Percentiles rank a stretch among this genome's conserved stretches.
Conservation (phyloP, 129 eudicot species). For the Artemisia annua region DNA sequence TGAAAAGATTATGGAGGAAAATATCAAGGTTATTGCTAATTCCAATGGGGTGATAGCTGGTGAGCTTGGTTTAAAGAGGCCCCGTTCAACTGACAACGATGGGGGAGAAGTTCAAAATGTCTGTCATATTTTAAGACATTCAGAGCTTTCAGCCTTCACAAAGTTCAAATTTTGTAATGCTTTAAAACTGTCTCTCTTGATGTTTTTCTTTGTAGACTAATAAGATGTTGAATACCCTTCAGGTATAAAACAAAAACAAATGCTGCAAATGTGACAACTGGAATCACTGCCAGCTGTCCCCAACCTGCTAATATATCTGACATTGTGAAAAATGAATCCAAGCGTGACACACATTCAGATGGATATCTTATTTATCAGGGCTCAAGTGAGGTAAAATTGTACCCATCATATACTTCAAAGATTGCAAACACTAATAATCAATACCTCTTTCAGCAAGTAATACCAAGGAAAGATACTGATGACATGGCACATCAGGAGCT, state of each 20-base stretch:
- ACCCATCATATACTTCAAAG: constrained; percentile 36
- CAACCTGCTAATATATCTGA: constrained; percentile 35
- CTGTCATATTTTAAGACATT: too few relatives aligned
- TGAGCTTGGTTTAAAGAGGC: too few relatives aligned
- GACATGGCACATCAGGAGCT: constrained; percentile 28
- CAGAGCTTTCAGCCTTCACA: constrained; percentile 60
- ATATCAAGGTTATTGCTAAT: too few relatives aligned
- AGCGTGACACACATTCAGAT: constrained; percentile 32
- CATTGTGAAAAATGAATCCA: constrained; percentile 40
- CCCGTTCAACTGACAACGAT: too few relatives aligned
- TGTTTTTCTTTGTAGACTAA: constrained; percentile 17
- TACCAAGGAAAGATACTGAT: constrained; percentile 34
- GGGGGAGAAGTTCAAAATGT: too few relatives aligned
- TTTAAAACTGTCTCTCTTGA: constrained; percentile 7
- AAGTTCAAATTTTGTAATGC: constrained; percentile 33
- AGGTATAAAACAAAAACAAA: constrained; percentile 56
- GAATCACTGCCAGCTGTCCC: constrained; percentile 37
- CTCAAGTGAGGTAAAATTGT: constrained; percentile 41
- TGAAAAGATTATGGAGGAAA: too few relatives aligned
- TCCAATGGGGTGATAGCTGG: too few relatives aligned
- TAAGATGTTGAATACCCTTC: constrained; percentile 31
- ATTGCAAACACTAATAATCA: constrained; percentile 28
- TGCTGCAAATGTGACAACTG: constrained; percentile 38
- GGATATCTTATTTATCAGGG: constrained; percentile 43
- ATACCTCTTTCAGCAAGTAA: constrained; percentile 37